Evolutionary conservation across 192 early-diverging fungal species (phyloP), one percentile per base, ranked within the genome.

Genomic region (Rhizophagus prolifer): DNA sequence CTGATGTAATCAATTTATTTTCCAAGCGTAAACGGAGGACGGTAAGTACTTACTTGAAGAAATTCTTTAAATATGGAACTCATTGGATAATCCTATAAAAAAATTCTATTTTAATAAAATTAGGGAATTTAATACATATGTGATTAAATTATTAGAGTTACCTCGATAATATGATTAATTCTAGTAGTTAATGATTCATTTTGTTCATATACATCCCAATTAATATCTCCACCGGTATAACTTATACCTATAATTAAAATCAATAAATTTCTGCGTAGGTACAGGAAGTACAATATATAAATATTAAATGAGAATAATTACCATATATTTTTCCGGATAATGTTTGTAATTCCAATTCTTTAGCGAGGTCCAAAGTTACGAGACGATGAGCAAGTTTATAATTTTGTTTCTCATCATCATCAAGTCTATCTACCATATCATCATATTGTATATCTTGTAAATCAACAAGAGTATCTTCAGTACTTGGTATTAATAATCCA

Each of bases 371-470:
- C 4, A 21, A 38, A 2, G 65, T 41, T 67, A 67, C 30, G 21
- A 12, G n/a, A 4, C 5, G 9, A 67, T 67, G 65, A 9, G 65
- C 16, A 23, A 67, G 9, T n/a, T 10, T 41, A 67, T 41, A 67
- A 16, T 67, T 9, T 9, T n/a, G 23, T 21, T 41, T 67, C 36
- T 67, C 21, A 1, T 67, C 36, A n/a, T 38, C 31, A 3, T 38
- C n/a, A 16, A 67, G 16, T n/a, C 36, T 38, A 21, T 12, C 36
- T 9, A 16, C 65, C 65, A 67, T 67, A 21, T 67, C 65, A 67
- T 67, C 36, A 38, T 10, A 67, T 41, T 67, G 36, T 44, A 67
- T 67, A 23, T 67, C 65, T 25, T 67, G n/a, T 21, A 67, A 67
- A 41, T 67, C 2, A 23, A 67, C 36, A 10, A 67, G 31, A n/a